Conservation (phyloP, 306 rosid species). For the Vigna unguiculata region DNA sequence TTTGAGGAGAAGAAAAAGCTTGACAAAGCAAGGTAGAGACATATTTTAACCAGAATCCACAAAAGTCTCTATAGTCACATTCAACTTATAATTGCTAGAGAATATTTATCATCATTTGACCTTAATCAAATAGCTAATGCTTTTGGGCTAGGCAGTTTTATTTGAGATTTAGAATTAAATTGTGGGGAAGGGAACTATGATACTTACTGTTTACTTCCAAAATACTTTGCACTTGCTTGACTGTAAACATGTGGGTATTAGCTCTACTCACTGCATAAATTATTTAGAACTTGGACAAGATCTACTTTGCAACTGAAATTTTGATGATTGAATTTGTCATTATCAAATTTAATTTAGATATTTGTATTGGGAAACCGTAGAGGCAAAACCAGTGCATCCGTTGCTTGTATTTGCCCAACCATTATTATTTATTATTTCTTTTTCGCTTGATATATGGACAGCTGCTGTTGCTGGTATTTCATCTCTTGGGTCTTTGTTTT, state of each 20-base stretch:
- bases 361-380: background rate
- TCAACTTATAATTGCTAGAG: constrained; percentile 31
- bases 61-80: background rate
- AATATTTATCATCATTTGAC: constrained; percentile 12
- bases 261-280: background rate
- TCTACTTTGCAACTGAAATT: background rate
- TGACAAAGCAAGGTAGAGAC: too few species aligned
- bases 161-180: constrained; percentile 32
- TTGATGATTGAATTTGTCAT: background rate
- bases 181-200: constrained; percentile 22
- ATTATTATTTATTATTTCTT: constrained; percentile 16
- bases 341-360: background rate
- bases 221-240: constrained; percentile 25
- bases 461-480: background rate
- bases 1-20: too few species aligned
- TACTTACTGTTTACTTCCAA: constrained; percentile 21
- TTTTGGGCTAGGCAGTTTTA: constrained; percentile 33
- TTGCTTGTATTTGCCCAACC: constrained; percentile 25
- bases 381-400: constrained; percentile 17
- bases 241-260: constrained; percentile 25
- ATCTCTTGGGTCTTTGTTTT: background rate
- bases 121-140: constrained; percentile 1
- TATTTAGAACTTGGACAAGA: background rate
- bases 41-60: too few species aligned
- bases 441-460: background rate